Evolutionary conservation across 2,329 filamentous ascomycete species (phyloP).

Genomic region (Colletotrichum cuscutae): DNA sequence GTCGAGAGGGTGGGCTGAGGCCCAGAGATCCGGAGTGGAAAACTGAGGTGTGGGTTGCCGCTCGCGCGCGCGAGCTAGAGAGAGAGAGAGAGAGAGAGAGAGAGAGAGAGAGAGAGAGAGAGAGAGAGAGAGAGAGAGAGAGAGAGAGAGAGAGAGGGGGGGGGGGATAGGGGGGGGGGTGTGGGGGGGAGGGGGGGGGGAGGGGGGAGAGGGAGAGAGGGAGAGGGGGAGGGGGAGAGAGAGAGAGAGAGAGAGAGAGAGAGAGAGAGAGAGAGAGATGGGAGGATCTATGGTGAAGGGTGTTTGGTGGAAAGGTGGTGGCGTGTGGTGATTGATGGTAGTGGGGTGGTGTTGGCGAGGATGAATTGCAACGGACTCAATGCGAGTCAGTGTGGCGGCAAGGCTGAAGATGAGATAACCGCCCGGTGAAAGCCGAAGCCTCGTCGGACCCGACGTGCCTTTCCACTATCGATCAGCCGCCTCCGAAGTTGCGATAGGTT

Average conservation of each 20-base stretch:
- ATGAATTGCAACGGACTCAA: background rate
- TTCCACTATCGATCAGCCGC: background rate
- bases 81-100: background rate
- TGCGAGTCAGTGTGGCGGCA: background rate
- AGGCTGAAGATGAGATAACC: background rate
- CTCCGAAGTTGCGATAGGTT: background rate
- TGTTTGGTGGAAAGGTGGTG: background rate
- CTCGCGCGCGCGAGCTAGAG: no score
- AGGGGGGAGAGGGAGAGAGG: no score
- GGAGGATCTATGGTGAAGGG: background rate
- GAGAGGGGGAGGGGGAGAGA: no score
- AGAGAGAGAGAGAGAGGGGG: background rate
- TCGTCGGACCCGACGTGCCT: background rate
- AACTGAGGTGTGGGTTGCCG: background rate
- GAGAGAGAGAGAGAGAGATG: background rate
- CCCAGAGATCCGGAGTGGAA: background rate
- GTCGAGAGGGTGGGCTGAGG: background rate
- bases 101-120: background rate
- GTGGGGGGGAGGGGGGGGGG: no score
- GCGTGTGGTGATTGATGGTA: background rate
- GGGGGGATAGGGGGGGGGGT: no score
- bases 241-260: background rate
- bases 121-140: background rate
- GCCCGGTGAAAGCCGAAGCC: background rate
- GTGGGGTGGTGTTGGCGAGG: background rate